phyloP scores from a whole-genome alignment of 2,329 filamentous ascomycete species.

The Arthrobotrys sphaeroides region DNA sequence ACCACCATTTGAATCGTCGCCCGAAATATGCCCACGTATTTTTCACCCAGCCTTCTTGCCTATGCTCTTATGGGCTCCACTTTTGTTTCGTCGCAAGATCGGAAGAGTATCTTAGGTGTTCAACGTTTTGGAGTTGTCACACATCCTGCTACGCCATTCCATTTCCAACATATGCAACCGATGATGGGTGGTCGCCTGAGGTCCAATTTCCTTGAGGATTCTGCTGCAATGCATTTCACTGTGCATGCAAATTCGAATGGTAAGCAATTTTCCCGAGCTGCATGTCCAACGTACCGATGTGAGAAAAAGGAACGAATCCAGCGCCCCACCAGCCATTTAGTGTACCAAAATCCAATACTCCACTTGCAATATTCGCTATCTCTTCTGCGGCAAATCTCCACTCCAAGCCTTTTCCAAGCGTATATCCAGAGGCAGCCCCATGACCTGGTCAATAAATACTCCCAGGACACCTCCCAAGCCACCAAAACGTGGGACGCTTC shows the following conservation, averaged over 20 bases:
- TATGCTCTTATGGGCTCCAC: slow-evolving; percentile 30
- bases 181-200: slow-evolving; percentile 41
- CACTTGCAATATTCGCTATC: slow-evolving; percentile 12
- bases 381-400: slow-evolving; percentile 43
- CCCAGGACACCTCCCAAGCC: slow-evolving; percentile 33
- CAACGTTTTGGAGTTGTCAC: slow-evolving; percentile 34
- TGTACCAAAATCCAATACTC: slow-evolving; percentile 27
- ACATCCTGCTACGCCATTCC: slow-evolving; percentile 34
- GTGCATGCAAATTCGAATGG: slow-evolving; percentile 5
- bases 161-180: slow-evolving; percentile 47
- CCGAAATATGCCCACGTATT: slow-evolving; percentile 2
- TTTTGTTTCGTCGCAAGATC: slow-evolving; percentile 52
- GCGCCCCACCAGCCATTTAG: slow-evolving; percentile 16
- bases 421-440: slow-evolving; percentile 7
- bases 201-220: slow-evolving; percentile 25
- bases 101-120: slow-evolving; percentile 37
- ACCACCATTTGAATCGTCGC: background rate
- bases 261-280: slow-evolving; percentile 30
- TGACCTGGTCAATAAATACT: slow-evolving; percentile 38
- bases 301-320: slow-evolving; percentile 22
- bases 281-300: background rate
- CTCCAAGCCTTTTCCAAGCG: slow-evolving; percentile 14
- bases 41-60: slow-evolving; percentile 15
- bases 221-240: slow-evolving; percentile 19
- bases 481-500: slow-evolving; percentile 50